A percentile compares a stretch with the other conserved stretches of the same genome.
These are phyloP conservation scores for Carex scoparia DNA, from an alignment of 176 grass and related monocot genomes.

Conservation along the genomic window DNA sequence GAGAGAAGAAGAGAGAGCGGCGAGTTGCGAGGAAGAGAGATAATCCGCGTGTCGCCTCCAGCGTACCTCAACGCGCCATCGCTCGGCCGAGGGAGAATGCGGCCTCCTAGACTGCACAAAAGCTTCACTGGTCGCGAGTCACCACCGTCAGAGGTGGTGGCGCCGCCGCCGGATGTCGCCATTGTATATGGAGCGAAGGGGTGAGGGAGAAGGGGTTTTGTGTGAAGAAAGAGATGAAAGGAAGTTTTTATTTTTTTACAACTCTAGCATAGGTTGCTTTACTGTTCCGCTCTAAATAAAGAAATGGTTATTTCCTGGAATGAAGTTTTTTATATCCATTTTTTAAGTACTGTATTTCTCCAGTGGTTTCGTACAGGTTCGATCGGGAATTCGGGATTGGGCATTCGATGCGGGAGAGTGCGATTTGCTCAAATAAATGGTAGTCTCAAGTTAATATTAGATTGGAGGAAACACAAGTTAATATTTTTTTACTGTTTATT, in stretches of 20 bases:
- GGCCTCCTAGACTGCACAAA: conserved; percentile 73
- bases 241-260: not conserved
- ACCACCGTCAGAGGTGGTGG: conserved; percentile 18
- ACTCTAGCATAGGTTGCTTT: not conserved
- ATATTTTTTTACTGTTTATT: not conserved
- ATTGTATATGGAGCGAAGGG: not conserved
- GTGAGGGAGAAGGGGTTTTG: conserved; percentile 4
- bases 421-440: not conserved
- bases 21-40: conserved; percentile 54
- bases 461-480: not conserved
- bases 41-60: conserved; percentile 91
- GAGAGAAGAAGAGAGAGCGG: conserved; percentile 40
- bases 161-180: conserved; percentile 40
- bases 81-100: conserved; percentile 79
- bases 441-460: not conserved
- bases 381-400: not conserved
- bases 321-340: not conserved
- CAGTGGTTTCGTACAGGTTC: not conserved
- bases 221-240: conserved; percentile 4
- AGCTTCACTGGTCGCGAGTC: conserved; percentile 49
- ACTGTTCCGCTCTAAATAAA: not conserved
- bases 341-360: not conserved
- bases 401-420: too few species aligned
- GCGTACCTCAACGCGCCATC: conserved; percentile 86
- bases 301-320: not conserved